phyloP scores from a whole-genome alignment of 2,329 filamentous ascomycete species.

The Xylariaceae sp. region DNA sequence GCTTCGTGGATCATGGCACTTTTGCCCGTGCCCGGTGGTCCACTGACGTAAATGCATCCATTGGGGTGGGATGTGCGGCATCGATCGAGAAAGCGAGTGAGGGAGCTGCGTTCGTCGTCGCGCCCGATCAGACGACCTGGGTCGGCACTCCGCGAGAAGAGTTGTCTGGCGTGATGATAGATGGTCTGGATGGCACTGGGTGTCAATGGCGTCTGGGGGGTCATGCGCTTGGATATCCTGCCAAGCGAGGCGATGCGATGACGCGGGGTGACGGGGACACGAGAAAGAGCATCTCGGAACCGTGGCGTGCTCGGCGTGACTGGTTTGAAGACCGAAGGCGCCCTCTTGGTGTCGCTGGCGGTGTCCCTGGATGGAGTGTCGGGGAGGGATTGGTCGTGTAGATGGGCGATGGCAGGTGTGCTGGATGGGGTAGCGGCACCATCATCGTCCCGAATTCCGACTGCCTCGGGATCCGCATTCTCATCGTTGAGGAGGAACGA shows the following conservation, averaged over 20 bases:
- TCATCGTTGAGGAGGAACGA: slow-evolving; percentile 56
- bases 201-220: slow-evolving; percentile 70
- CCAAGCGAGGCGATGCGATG: slow-evolving; percentile 77
- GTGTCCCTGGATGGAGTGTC: slow-evolving; percentile 17
- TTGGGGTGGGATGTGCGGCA: slow-evolving; percentile 57
- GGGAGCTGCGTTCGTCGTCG: slow-evolving; percentile 62
- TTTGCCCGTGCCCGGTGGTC: slow-evolving; percentile 93
- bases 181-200: slow-evolving; percentile 68
- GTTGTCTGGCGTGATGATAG: slow-evolving; percentile 81
- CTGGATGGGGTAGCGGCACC: slow-evolving; percentile 37
- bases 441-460: slow-evolving; percentile 33
- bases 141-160: slow-evolving; percentile 77
- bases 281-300: slow-evolving; percentile 72
- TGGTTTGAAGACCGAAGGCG: slow-evolving; percentile 39
- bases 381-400: slow-evolving; percentile 26
- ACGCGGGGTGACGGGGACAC: slow-evolving; percentile 72
- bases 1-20: slow-evolving; percentile 88
- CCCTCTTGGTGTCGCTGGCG: slow-evolving; percentile 17
- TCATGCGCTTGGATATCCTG: slow-evolving; percentile 71
- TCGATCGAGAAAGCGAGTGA: slow-evolving; percentile 65
- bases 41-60: slow-evolving; percentile 91
- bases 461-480: slow-evolving; percentile 57
- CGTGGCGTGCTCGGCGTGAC: slow-evolving; percentile 71
- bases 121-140: slow-evolving; percentile 75
- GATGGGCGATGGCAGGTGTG: slow-evolving; percentile 28